Evolutionary conservation across 306 rosid genomes (phyloP).

Genomic region (Calophaca sinica): DNA sequence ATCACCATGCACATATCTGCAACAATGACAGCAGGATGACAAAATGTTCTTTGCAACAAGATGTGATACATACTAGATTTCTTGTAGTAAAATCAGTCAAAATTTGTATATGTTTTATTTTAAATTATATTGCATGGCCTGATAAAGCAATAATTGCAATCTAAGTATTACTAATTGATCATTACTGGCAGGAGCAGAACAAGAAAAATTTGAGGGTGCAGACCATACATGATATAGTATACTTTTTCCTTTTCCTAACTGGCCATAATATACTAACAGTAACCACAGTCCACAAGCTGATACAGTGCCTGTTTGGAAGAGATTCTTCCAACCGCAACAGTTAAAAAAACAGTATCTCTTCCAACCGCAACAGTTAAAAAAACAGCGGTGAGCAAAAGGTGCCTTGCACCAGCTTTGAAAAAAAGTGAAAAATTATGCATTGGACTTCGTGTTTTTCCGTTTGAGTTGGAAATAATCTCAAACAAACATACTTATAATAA

Average conservation of each 20-base stretch:
- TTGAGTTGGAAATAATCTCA: too few relatives aligned
- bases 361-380: too few relatives aligned
- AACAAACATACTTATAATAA: not conserved
- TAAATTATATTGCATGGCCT: not conserved
- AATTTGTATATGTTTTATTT: not conserved
- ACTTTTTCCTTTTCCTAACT: conserved; percentile 1
- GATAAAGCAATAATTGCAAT: conserved; percentile 12
- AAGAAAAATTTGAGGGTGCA: not conserved
- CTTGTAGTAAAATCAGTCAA: not conserved
- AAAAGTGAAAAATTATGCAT: too few relatives aligned
- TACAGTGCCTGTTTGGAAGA: too few relatives aligned
- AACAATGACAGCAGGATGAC: conserved; percentile 32
- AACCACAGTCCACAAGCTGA: too few relatives aligned
- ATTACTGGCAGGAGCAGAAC: not conserved
- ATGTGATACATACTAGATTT: not conserved
- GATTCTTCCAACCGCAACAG: too few relatives aligned
- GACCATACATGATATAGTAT: not conserved
- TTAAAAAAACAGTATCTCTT: too few relatives aligned
- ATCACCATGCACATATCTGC: conserved; percentile 94
- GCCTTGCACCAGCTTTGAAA: too few relatives aligned
- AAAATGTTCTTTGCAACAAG: conserved; percentile 20
- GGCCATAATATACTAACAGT: not conserved
- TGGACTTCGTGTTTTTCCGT: too few relatives aligned
- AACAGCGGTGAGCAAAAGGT: too few relatives aligned
- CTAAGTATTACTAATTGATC: conserved; percentile 6